Conservation (phyloP, 1,139 yeast genomes). For the Nakaseomyces uthaithaninus region DNA sequence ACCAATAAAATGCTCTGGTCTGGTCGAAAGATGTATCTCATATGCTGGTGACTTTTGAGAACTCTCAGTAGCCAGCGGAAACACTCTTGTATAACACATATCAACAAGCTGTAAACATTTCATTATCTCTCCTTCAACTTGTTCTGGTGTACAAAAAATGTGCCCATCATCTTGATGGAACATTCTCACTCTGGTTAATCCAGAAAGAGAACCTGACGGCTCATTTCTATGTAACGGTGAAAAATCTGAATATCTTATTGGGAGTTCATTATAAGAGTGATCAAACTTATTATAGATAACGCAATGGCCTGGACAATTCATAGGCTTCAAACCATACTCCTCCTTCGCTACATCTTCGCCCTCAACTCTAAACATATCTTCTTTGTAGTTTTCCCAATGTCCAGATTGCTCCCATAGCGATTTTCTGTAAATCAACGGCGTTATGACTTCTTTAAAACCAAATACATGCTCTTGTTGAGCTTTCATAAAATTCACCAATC, state of each 20-base stretch:
- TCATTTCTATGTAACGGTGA: constrained; percentile 94
- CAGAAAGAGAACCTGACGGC: constrained; percentile 88
- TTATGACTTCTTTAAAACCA: constrained; percentile 87
- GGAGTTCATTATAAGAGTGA: constrained; percentile 82
- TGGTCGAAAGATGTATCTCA: constrained; percentile 71
- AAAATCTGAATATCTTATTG: constrained; percentile 83
- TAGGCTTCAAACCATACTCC: constrained; percentile 82
- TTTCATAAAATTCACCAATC: constrained; percentile 72
- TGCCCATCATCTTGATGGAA: constrained; percentile 99
- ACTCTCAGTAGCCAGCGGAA: constrained; percentile 46
- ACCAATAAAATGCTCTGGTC: constrained; percentile 85
- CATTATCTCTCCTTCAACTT: constrained; percentile 69
- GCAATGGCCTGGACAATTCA: constrained; percentile 99
- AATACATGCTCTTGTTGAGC: constrained; percentile 65
- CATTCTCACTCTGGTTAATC: constrained; percentile 88
- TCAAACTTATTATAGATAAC: constrained; percentile 73
- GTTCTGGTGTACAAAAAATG: constrained; percentile 80
- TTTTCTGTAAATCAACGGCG: constrained; percentile 83
- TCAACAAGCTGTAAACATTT: constrained; percentile 69
- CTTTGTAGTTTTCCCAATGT: constrained; percentile 92
- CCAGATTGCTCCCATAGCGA: constrained; percentile 88
- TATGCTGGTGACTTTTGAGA: constrained; percentile 31
- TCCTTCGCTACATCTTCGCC: constrained; percentile 40
- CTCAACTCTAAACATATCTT: constrained; percentile 82
- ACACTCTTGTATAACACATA: constrained; percentile 61